phyloP scores from a whole-genome alignment of 2,329 filamentous ascomycete species.

The Aspergillus bombycis region DNA sequence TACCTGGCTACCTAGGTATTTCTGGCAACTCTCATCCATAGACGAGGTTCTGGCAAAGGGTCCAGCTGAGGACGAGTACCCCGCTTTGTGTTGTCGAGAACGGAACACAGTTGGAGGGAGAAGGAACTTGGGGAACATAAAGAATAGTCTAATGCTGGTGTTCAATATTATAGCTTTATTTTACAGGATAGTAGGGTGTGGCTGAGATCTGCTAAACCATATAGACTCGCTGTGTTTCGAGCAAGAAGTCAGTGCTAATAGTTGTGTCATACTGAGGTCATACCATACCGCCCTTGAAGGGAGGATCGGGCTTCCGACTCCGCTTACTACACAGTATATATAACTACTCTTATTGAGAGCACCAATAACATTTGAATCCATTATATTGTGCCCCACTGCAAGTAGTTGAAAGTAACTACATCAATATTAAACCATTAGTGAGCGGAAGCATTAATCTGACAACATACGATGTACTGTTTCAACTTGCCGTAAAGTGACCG shows the following conservation, averaged over 20 bases:
- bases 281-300: not conserved
- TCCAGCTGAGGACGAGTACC: conserved; percentile 12
- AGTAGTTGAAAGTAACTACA: not conserved
- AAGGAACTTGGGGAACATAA: conserved; percentile 56
- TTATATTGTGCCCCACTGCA: not conserved
- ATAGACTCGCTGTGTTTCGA: not conserved
- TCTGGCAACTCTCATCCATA: conserved; percentile 12
- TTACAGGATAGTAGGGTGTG: not conserved
- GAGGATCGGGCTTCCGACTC: not conserved
- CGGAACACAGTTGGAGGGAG: conserved; percentile 54
- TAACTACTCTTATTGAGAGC: not conserved
- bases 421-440: not conserved
- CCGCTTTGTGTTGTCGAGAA: conserved; percentile 27
- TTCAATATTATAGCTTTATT: conserved; percentile 10
- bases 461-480: not conserved
- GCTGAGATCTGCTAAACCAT: not conserved
- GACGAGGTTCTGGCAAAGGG: not conserved
- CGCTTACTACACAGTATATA: not conserved
- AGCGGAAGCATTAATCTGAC: not conserved
- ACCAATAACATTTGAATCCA: not conserved
- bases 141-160: not conserved
- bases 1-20: conserved; percentile 50
- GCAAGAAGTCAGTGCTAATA: not conserved
- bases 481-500: not conserved
- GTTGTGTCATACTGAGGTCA: conserved; percentile 15